Evolutionary conservation across 2,329 filamentous ascomycete species (phyloP).

Genomic region (Fusarium xyrophilum): DNA sequence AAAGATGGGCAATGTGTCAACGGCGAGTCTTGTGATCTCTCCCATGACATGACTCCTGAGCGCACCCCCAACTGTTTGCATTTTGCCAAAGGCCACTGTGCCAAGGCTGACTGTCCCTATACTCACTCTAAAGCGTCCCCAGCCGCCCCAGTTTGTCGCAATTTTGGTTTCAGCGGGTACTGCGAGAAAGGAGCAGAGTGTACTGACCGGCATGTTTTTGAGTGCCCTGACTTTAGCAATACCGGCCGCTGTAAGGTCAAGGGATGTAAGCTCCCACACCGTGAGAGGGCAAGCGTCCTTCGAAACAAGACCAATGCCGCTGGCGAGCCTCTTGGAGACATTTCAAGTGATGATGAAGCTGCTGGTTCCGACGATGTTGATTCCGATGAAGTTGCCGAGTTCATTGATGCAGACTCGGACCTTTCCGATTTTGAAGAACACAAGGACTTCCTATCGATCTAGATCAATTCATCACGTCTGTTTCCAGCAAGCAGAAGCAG

Average conservation of each 20-base stretch:
- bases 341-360: conserved; percentile 78
- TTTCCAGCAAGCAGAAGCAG: neutral
- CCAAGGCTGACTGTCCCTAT: conserved; percentile 85
- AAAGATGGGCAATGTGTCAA: conserved; percentile 78
- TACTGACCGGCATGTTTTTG: conserved; percentile 83
- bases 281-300: conserved; percentile 82
- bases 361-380: conserved; percentile 80
- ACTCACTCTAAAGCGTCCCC: conserved; percentile 81
- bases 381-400: conserved; percentile 75
- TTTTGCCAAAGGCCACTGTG: conserved; percentile 88
- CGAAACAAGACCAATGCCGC: conserved; percentile 69
- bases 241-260: conserved; percentile 81
- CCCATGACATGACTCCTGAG: conserved; percentile 83
- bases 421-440: conserved; percentile 64
- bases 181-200: conserved; percentile 84
- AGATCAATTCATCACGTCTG: conserved; percentile 19
- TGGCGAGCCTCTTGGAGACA: conserved; percentile 67
- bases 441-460: conserved; percentile 64
- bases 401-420: conserved; percentile 62
- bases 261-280: conserved; percentile 84
- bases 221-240: conserved; percentile 96
- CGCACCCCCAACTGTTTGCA: conserved; percentile 89
- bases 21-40: conserved; percentile 85
- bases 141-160: conserved; percentile 78
- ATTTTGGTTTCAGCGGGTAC: conserved; percentile 87